These are phyloP conservation scores for Stylosanthes scabra DNA, from an alignment of 331 rosid species.

Conservation along the genomic window DNA sequence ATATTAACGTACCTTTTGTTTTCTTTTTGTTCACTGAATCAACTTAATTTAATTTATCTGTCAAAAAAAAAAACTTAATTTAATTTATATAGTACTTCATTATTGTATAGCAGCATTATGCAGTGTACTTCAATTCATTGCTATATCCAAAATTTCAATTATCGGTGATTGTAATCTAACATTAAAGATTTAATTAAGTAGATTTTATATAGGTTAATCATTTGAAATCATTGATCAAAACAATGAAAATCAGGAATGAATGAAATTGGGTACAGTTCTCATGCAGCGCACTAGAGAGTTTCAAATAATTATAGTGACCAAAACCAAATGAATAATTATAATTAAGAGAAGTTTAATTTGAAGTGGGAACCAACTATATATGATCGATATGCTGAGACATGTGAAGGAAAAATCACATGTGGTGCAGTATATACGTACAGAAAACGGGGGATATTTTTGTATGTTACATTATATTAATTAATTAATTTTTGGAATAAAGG, in stretches of 20 bases:
- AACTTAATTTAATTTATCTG: too few species aligned
- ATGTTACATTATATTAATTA: slow-evolving; percentile 1
- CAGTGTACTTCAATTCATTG: not conserved
- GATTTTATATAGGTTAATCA: slow-evolving; percentile 21
- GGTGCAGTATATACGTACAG: slow-evolving; percentile 26
- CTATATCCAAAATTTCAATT: not conserved
- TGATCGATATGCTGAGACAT: slow-evolving; percentile 30
- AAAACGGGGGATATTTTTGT: not conserved
- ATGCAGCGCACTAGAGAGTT: slow-evolving; percentile 46
- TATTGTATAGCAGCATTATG: not conserved
- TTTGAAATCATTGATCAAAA: slow-evolving; percentile 25
- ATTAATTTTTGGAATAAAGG: slow-evolving; percentile 29
- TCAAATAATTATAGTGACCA: slow-evolving; percentile 10
- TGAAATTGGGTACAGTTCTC: slow-evolving; percentile 22
- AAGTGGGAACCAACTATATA: slow-evolving; percentile 40
- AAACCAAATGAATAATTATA: not conserved
- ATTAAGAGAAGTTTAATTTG: slow-evolving; percentile 8
- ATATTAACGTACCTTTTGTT: too few species aligned
- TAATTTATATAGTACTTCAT: not conserved
- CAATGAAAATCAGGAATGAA: slow-evolving; percentile 13
- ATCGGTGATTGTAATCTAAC: not conserved
- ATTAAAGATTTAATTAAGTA: slow-evolving; percentile 28
- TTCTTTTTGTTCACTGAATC: too few species aligned
- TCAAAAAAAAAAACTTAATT: too few species aligned
- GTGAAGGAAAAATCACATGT: slow-evolving; percentile 51